Evolutionary conservation across 805 yeast genomes (phyloP), one percentile per base, ranked within the genome.

Genomic region (Cyberlindnera lachancei): DNA sequence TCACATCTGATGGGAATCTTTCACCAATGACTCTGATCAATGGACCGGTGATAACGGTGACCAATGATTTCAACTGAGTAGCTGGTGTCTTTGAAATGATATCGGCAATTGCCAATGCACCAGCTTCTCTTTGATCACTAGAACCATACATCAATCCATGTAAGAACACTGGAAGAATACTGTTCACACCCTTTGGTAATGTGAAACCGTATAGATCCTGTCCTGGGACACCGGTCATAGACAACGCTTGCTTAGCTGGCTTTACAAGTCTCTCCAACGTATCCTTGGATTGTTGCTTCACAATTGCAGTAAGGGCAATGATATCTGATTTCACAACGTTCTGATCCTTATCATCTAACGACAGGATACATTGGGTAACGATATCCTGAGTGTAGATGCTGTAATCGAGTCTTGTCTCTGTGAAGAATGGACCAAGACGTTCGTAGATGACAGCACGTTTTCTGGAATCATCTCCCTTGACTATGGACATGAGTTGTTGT

Each of bases 1-100:
- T 92, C 46, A 92, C 85, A 45, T 87, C 95, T 40, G 94, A 71
- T 13, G 79, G 73, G 44, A 85, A 90, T 58, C 95, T 77, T 59
- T 92, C 99, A 52, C 99, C 98, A 52, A 90, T 84, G 35, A 90
- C 95, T 68, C 99, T 86, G 60, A 92, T 92, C 52, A 92, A 70
- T 24, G 98, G 98, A 61, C 99, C 99, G 18, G 96, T 88, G 42
- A 94, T 85, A 18, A 77, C 76, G 7, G 97, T 90, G 15, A 94
- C 95, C 59, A 79, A 84, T 21, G 95, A 84, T 56, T 78, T 83
- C 58, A 92, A 72, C 37, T 71, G 75, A 9, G 73, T 66, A n/a
- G 92, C 78, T 15, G 92, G 92, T 0, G 97, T 84, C 48, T 86
- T 77, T 29, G 79, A 81, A 28, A 88, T 82, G 37, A 92, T 63